phyloP scores from a whole-genome alignment of 306 rosid species.

The Rosa rugosa region DNA sequence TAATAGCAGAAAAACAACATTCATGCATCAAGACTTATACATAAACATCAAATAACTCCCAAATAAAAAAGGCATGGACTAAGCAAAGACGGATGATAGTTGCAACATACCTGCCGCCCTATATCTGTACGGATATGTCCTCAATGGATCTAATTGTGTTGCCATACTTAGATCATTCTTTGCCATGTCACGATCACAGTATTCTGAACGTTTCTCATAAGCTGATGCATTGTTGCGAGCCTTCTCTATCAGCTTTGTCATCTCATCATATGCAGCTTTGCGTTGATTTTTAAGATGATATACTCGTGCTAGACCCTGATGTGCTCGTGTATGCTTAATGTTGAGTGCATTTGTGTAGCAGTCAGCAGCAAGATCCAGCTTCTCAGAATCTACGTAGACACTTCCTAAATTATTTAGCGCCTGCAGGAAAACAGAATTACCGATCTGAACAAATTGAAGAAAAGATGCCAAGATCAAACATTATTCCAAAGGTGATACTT shows the following conservation, averaged over 20 bases:
- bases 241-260: constrained; percentile 89
- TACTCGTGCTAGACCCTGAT: constrained; percentile 94
- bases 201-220: constrained; percentile 90
- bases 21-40: constrained; percentile 19
- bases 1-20: neutral
- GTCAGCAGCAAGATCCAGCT: constrained; percentile 87
- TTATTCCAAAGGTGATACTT: constrained; percentile 25
- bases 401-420: constrained; percentile 89
- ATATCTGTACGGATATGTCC: constrained; percentile 94
- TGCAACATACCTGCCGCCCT: constrained; percentile 82
- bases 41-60: constrained; percentile 13
- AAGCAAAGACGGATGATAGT: neutral
- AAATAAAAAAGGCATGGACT: constrained; percentile 17
- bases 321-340: constrained; percentile 91
- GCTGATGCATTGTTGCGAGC: constrained; percentile 86
- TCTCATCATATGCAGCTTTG: constrained; percentile 90
- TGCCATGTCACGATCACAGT: constrained; percentile 96
- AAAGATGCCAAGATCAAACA: constrained; percentile 19
- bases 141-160: constrained; percentile 74
- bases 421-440: constrained; percentile 43
- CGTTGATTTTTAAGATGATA: constrained; percentile 74
- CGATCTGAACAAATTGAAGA: constrained; percentile 20
- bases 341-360: constrained; percentile 86
- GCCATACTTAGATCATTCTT: constrained; percentile 79
- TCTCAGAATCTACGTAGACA: constrained; percentile 78